A percentile compares a stretch with the other conserved stretches of the same genome.
Evolutionary conservation across 345 rosid genomes (phyloP).

Genomic region (Conringia planisiliqua): DNA sequence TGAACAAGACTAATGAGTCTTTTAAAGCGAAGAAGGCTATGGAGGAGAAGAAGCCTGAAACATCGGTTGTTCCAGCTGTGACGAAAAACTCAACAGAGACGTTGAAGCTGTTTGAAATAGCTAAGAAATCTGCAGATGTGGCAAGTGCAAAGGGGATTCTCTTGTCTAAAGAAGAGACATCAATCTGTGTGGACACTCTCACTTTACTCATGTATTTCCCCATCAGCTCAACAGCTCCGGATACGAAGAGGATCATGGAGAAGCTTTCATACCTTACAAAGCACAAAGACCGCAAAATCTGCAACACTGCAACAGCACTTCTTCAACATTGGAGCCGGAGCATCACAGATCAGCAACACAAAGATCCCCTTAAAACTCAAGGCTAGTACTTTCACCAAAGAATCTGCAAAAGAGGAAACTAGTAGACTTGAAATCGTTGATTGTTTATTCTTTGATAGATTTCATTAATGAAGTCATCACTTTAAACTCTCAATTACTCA

Average conservation of each 20-base stretch:
- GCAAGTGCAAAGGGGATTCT: neutral
- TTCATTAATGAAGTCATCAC: neutral
- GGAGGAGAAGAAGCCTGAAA: neutral
- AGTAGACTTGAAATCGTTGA: neutral
- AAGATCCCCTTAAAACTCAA: neutral
- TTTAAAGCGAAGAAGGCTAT: neutral
- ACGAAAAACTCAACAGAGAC: conserved; percentile 4
- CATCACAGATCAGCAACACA: neutral
- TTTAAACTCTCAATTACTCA: neutral
- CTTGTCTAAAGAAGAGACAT: neutral
- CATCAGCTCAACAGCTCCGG: neutral
- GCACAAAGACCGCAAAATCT: conserved; percentile 8
- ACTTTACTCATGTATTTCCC: neutral
- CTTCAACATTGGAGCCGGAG: conserved; percentile 1
- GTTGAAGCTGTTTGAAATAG: neutral
- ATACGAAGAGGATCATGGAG: neutral
- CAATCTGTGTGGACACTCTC: conserved; percentile 2
- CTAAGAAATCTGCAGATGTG: conserved; percentile 6
- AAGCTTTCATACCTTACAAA: neutral
- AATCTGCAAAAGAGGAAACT: neutral
- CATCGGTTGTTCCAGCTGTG: neutral
- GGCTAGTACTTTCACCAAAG: neutral
- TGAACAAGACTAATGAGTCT: neutral
- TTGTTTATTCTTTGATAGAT: neutral
- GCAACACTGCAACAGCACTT: neutral